phyloP scores from a whole-genome alignment of 352 stramenopile species.

The Pythium pectinolyticum region DNA sequence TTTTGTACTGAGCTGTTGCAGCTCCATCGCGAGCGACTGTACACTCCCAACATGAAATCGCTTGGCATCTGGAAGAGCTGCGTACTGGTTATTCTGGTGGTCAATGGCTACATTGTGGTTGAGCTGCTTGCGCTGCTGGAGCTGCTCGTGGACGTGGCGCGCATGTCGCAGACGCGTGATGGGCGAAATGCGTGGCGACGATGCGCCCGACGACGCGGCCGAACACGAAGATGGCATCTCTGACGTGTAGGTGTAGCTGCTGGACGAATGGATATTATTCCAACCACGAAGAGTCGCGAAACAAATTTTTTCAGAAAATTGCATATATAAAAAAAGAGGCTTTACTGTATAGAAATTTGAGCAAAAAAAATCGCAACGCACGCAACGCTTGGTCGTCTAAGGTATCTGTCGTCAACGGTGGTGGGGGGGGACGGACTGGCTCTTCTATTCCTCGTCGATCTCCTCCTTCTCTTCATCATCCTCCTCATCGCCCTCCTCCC shows the following conservation, averaged over 20 bases:
- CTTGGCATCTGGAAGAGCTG: not conserved
- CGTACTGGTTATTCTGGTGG: not conserved
- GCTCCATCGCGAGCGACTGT: slow-evolving; percentile 17
- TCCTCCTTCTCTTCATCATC: slow-evolving; percentile 35
- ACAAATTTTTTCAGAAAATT: too few species aligned
- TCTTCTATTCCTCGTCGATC: slow-evolving; percentile 36
- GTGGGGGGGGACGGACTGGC: not conserved
- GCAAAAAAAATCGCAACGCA: slow-evolving; percentile 10
- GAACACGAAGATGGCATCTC: too few species aligned
- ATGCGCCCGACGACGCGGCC: slow-evolving; percentile 1
- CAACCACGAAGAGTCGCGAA: not conserved
- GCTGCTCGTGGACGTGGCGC: slow-evolving; percentile 23
- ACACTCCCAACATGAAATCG: not conserved
- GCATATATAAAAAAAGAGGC: not conserved
- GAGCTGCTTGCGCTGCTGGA: slow-evolving; percentile 21
- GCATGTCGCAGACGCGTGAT: slow-evolving; percentile 26
- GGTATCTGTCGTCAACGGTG: too few species aligned
- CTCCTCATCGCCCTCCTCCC: slow-evolving; percentile 30
- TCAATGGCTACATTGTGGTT: slow-evolving; percentile 4
- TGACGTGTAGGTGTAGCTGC: too few species aligned
- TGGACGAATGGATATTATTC: too few species aligned
- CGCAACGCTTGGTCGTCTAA: slow-evolving; percentile 4
- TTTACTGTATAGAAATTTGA: slow-evolving; percentile 9
- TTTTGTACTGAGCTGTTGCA: slow-evolving; percentile 5
- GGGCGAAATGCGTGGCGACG: slow-evolving; percentile 21